These are phyloP conservation scores for Colletotrichum graminicola DNA, from an alignment of 2,329 filamentous ascomycete species.

Conservation along the genomic window DNA sequence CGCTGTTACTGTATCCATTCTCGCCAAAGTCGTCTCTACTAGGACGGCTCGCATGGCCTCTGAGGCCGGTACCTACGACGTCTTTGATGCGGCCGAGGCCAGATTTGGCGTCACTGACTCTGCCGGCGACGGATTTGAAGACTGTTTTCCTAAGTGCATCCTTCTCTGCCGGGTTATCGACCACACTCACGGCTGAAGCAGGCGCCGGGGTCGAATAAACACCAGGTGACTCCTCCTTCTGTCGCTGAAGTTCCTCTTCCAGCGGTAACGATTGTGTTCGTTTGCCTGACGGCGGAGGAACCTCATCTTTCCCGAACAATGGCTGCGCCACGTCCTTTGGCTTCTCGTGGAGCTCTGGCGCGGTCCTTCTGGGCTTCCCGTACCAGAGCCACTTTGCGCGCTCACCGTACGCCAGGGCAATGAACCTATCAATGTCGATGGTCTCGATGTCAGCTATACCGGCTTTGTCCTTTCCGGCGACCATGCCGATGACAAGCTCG, in stretches of 20 bases:
- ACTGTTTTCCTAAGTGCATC: constrained; percentile 73
- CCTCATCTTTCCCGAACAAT: constrained; percentile 69
- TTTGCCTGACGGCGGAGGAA: constrained; percentile 56
- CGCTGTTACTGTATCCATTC: constrained; percentile 48
- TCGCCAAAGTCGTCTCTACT: constrained; percentile 69
- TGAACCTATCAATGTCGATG: constrained; percentile 86
- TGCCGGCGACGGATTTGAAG: constrained; percentile 83
- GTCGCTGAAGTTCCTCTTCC: constrained; percentile 64
- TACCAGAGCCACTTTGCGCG: constrained; percentile 95
- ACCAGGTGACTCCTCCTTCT: constrained; percentile 59
- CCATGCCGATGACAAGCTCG: constrained; percentile 96
- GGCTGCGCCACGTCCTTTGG: constrained; percentile 61
- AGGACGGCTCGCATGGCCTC: constrained; percentile 65
- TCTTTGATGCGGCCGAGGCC: constrained; percentile 89
- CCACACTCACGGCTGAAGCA: constrained; percentile 60
- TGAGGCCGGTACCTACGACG: constrained; percentile 75
- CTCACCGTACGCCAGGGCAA: constrained; percentile 82
- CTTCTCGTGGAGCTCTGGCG: constrained; percentile 60
- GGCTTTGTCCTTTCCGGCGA: constrained; percentile 86
- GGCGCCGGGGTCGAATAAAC: constrained; percentile 59
- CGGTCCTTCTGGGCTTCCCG: constrained; percentile 82
- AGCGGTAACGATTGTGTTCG: constrained; percentile 63
- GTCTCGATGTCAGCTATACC: constrained; percentile 95
- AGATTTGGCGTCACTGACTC: constrained; percentile 83
- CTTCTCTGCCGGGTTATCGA: constrained; percentile 64